These are phyloP conservation scores for Leccinum boreale DNA, from an alignment of 768 basidiomycete species.

Conservation along the genomic window DNA sequence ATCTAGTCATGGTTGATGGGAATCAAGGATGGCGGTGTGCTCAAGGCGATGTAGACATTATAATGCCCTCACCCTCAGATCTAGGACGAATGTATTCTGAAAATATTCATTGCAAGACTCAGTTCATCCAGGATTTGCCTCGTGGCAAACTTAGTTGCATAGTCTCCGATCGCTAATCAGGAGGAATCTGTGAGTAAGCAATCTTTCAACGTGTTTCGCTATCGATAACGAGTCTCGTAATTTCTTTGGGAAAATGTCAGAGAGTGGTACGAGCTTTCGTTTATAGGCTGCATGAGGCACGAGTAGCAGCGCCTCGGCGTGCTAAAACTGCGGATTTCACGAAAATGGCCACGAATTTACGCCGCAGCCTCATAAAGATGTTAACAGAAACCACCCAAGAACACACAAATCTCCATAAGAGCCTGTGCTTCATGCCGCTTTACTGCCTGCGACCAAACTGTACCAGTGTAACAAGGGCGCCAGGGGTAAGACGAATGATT, in stretches of 20 bases:
- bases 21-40: not conserved
- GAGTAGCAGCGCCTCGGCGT: not conserved
- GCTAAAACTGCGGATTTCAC: not conserved
- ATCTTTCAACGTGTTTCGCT: not conserved
- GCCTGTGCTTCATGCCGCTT: not conserved
- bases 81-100: not conserved
- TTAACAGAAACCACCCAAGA: not conserved
- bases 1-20: not conserved
- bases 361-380: not conserved
- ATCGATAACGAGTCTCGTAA: not conserved
- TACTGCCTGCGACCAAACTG: not conserved
- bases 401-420: not conserved
- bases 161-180: not conserved
- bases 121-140: not conserved
- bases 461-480: not conserved
- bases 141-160: not conserved
- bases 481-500: conserved; percentile 6
- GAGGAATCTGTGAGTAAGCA: not conserved
- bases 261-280: not conserved
- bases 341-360: not conserved
- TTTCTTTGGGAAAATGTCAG: not conserved
- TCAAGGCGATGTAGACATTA: not conserved
- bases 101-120: not conserved
- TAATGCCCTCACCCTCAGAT: not conserved
- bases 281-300: not conserved